A percentile compares a stretch with the other conserved stretches of the same genome.
Evolutionary conservation across 1,284 basidiomycete genomes (phyloP).

Genomic region (Singerocomus inundabilis): DNA sequence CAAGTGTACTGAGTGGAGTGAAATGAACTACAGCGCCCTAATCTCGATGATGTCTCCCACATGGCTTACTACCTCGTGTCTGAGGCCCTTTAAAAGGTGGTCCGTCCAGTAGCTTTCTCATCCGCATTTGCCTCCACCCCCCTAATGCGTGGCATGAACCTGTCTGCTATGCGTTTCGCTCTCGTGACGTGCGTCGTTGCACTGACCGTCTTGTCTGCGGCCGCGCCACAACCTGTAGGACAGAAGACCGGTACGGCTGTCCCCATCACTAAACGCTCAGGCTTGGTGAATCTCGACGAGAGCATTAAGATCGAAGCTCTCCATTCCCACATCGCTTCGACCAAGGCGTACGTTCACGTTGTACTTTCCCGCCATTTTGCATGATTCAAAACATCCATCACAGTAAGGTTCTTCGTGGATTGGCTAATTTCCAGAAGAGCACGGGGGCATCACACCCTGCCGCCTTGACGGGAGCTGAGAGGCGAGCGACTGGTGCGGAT

Average conservation of each 20-base stretch:
- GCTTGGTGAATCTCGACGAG: conserved; percentile 11
- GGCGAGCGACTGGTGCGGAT: conserved; percentile 4
- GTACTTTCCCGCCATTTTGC: not conserved
- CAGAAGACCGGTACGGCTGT: not conserved
- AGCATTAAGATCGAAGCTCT: conserved; percentile 11
- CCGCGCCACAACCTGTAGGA: not conserved
- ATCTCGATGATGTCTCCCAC: not conserved
- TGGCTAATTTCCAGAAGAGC: conserved; percentile 17
- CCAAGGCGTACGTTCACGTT: conserved; percentile 18
- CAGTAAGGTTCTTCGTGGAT: conserved; percentile 22
- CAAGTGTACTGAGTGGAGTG: not conserved
- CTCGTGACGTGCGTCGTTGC: not conserved
- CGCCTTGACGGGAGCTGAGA: not conserved
- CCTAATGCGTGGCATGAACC: not conserved
- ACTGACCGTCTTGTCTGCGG: conserved; percentile 8
- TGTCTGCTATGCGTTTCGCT: conserved; percentile 9
- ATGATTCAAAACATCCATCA: not conserved
- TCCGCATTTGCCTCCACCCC: too few relatives aligned
- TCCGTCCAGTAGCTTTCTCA: not conserved
- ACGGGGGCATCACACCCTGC: conserved; percentile 9
- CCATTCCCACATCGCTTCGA: conserved; percentile 11
- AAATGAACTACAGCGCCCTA: not conserved
- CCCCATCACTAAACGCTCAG: conserved; percentile 18
- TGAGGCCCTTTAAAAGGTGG: conserved; percentile 3
- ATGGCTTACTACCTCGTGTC: not conserved